Evolutionary conservation across 208 protist species (phyloP).

Genomic region (Naegleria fowleri): DNA sequence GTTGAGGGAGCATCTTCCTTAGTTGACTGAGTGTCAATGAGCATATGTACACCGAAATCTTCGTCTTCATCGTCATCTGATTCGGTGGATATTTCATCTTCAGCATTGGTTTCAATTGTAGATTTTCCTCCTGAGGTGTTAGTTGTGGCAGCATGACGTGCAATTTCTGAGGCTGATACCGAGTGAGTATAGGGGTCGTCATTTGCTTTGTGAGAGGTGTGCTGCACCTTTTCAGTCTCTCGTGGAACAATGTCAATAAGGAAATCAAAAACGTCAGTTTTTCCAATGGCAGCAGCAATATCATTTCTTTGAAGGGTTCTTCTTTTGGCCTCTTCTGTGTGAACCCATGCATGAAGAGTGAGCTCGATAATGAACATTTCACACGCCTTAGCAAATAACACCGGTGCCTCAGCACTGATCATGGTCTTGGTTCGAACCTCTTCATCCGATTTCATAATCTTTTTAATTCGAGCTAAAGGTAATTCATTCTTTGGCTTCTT

Average conservation of each 20-base stretch:
- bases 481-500: constrained; percentile 31
- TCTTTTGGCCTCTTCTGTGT: constrained; percentile 54
- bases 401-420: constrained; percentile 47
- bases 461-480: constrained; percentile 58
- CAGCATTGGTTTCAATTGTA: too few relatives aligned
- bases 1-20: too few relatives aligned
- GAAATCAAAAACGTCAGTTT: constrained; percentile 57
- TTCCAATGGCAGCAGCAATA: constrained; percentile 50
- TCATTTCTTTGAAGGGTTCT: constrained; percentile 55
- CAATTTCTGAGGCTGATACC: too few relatives aligned
- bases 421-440: constrained; percentile 46
- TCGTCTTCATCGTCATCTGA: too few relatives aligned
- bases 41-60: too few relatives aligned
- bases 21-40: too few relatives aligned
- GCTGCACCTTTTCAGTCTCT: constrained; percentile 31
- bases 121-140: too few relatives aligned
- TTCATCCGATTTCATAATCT: constrained; percentile 62
- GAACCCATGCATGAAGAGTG: constrained; percentile 49
- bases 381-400: constrained; percentile 57
- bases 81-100: too few relatives aligned
- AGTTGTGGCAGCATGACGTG: too few relatives aligned
- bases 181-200: background rate
- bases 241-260: constrained; percentile 61
- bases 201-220: background rate
- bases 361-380: constrained; percentile 63